These are phyloP conservation scores for Saturnispora bothae DNA, from an alignment of 805 yeast species.

Conservation along the genomic window DNA sequence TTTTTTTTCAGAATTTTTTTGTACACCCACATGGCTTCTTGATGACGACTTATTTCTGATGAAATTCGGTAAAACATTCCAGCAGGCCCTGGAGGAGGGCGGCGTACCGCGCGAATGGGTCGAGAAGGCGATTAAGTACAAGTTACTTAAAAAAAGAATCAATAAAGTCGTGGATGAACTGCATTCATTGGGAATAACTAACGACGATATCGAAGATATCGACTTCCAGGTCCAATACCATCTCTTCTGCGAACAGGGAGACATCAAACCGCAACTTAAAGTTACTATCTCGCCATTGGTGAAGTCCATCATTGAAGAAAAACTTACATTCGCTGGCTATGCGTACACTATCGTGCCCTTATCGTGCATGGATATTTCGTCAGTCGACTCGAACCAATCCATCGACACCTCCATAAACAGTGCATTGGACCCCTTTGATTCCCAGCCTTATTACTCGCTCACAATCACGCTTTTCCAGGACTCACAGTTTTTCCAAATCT, in stretches of 20 bases:
- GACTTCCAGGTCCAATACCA: constrained; percentile 20
- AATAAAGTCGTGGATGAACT: constrained; percentile 56
- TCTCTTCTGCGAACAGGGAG: constrained; percentile 13
- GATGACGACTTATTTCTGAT: too few relatives aligned
- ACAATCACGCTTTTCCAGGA: constrained; percentile 41
- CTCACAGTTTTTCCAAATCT: constrained; percentile 46
- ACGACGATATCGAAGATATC: constrained; percentile 28
- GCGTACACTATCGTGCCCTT: constrained; percentile 11
- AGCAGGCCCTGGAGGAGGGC: constrained; percentile 50
- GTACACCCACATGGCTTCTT: too few relatives aligned
- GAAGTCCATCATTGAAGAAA: constrained; percentile 14
- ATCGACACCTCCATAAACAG: not conserved
- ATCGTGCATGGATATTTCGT: not conserved
- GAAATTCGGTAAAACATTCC: constrained; percentile 70
- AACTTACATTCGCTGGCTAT: constrained; percentile 15
- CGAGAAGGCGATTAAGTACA: constrained; percentile 59
- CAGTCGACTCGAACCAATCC: not conserved
- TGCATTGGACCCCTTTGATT: constrained; percentile 19
- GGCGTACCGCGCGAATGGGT: constrained; percentile 61
- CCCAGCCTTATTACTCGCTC: constrained; percentile 14
- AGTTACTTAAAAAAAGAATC: constrained; percentile 57
- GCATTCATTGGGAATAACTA: constrained; percentile 44
- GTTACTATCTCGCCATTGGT: constrained; percentile 19
- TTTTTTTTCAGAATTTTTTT: too few relatives aligned
- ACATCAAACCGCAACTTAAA: constrained; percentile 18